phyloP scores from a whole-genome alignment of 2,329 filamentous ascomycete species.

The Colletotrichum lini region DNA sequence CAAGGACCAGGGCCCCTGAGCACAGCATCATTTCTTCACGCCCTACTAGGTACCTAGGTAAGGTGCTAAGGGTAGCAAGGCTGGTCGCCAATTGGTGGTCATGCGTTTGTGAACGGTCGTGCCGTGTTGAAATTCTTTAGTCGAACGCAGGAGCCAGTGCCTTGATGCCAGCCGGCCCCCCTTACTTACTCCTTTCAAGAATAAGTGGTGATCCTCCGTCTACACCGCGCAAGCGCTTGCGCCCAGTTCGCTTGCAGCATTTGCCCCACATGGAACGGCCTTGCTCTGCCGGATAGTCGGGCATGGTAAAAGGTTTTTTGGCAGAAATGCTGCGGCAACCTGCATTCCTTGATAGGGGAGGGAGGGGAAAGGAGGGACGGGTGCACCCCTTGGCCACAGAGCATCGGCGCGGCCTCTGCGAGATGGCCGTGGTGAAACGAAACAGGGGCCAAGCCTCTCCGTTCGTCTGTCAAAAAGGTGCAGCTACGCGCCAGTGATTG shows the following conservation, averaged over 20 bases:
- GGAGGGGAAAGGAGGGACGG: conserved; percentile 7
- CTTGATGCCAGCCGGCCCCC: conserved; percentile 24
- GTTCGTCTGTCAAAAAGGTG: conserved; percentile 35
- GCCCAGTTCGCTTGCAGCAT: conserved; percentile 23
- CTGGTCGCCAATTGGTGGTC: background rate
- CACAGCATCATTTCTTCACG: conserved; percentile 34
- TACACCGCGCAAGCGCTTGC: conserved; percentile 21
- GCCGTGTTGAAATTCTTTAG: conserved; percentile 1
- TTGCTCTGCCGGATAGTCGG: conserved; percentile 10
- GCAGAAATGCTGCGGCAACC: background rate
- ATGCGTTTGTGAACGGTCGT: conserved; percentile 21
- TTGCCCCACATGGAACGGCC: conserved; percentile 22
- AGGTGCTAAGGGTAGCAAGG: conserved; percentile 13
- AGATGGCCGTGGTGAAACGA: conserved; percentile 41
- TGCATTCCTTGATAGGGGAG: conserved; percentile 5
- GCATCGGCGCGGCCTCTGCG: conserved; percentile 35
- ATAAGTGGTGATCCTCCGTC: conserved; percentile 13
- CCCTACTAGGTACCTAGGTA: conserved; percentile 1
- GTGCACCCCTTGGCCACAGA: conserved; percentile 25
- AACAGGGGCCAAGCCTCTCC: conserved; percentile 40
- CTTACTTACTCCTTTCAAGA: conserved; percentile 4
- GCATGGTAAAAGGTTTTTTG: conserved; percentile 7
- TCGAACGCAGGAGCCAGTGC: conserved; percentile 32
- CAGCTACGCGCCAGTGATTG: conserved; percentile 33
- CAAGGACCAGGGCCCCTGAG: conserved; percentile 28